Conservation (phyloP, 169 alveolate species). For the Cryptosporidium viatorum region DNA sequence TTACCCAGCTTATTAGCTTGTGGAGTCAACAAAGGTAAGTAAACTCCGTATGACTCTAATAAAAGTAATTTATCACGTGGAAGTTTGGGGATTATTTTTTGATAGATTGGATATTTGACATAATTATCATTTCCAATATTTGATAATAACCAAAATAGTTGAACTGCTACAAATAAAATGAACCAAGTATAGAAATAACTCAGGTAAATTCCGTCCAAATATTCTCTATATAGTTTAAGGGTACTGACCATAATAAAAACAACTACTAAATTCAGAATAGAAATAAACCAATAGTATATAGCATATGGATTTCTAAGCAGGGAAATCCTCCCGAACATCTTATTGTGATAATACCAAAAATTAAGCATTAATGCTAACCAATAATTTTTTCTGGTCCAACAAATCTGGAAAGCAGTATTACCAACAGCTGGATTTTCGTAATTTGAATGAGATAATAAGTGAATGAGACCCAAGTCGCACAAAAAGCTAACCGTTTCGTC, state of each 20-base stretch:
- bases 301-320: conserved; percentile 81
- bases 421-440: conserved; percentile 77
- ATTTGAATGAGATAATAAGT: conserved; percentile 54
- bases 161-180: conserved; percentile 20
- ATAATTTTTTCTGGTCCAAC: conserved; percentile 67
- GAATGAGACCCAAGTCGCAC: conserved; percentile 77
- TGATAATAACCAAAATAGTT: conserved; percentile 53
- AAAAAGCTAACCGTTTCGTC: conserved; percentile 75
- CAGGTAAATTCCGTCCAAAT: conserved; percentile 25
- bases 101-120: conserved; percentile 63
- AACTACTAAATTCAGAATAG: conserved; percentile 78
- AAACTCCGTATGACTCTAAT: conserved; percentile 44
- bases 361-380: conserved; percentile 69
- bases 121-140: conserved; percentile 45
- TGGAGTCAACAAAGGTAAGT: conserved; percentile 40
- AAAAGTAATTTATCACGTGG: conserved; percentile 22
- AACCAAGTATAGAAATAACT: conserved; percentile 40
- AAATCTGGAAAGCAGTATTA: conserved; percentile 64
- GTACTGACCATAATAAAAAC: conserved; percentile 60
- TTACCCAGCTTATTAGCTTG: conserved; percentile 13
- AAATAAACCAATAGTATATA: conserved; percentile 81
- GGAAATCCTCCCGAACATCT: conserved; percentile 78
- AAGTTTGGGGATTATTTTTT: conserved; percentile 34
- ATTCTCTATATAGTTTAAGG: conserved; percentile 38
- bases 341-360: conserved; percentile 78